Evolutionary conservation across 148 eudicot species (phyloP).

Genomic region (Cornus kousa): DNA sequence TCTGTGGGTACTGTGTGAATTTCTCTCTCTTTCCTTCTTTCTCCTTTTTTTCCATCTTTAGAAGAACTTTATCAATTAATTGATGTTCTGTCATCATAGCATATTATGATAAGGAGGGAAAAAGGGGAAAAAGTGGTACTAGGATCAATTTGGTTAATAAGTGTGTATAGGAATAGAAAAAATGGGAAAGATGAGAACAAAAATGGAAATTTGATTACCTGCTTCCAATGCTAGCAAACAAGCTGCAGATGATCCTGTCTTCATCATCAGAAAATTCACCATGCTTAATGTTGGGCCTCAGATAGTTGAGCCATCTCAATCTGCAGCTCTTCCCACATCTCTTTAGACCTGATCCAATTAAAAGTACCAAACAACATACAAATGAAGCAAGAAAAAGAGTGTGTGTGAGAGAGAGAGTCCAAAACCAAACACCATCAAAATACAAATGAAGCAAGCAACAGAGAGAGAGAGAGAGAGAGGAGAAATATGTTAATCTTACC

Average conservation of each 20-base stretch:
- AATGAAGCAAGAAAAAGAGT: neutral
- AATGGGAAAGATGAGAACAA: neutral
- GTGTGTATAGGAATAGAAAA: conserved; percentile 13
- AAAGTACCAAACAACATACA: neutral
- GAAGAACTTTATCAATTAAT: neutral
- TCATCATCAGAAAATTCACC: conserved; percentile 37
- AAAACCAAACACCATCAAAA: neutral
- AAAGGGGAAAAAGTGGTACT: neutral
- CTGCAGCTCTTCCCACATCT: conserved; percentile 42
- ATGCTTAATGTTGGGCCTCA: conserved; percentile 38
- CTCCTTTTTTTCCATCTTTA: neutral
- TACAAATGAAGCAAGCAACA: neutral
- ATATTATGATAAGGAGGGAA: neutral
- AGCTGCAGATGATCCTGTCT: conserved; percentile 31
- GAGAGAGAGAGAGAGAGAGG: conserved; percentile 10
- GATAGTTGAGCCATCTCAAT: conserved; percentile 37
- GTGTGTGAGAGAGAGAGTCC: conserved; percentile 5
- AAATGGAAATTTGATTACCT: conserved; percentile 12
- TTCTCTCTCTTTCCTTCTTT: neutral
- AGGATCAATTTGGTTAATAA: neutral
- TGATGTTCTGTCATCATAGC: neutral
- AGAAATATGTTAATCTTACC: conserved; percentile 14
- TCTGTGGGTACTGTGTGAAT: no score
- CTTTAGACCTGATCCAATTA: conserved; percentile 19
- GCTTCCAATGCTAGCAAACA: conserved; percentile 33